Evolutionary conservation across 441 rosid genomes (phyloP).

Genomic region (Iberis amara): DNA sequence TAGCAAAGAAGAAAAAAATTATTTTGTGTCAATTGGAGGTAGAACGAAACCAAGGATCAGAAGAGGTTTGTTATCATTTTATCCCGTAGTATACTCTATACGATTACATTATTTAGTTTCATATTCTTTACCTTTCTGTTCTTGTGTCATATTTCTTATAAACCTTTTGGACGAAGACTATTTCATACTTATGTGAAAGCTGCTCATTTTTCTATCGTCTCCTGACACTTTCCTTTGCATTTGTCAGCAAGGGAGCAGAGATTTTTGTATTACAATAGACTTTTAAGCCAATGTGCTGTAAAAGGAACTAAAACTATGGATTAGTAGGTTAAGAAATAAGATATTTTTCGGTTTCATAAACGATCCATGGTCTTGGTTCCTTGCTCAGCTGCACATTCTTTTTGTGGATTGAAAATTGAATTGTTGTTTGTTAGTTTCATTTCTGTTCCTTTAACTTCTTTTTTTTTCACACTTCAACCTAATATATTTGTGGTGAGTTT

Average conservation of each 20-base stretch:
- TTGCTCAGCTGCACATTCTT: neutral
- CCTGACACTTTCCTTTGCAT: neutral
- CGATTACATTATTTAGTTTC: neutral
- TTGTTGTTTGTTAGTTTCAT: constrained; percentile 2
- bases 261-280: constrained; percentile 6
- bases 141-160: constrained; percentile 12
- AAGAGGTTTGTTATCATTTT: constrained; percentile 49
- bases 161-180: constrained; percentile 1
- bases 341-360: neutral
- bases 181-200: constrained; percentile 1
- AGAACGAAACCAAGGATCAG: constrained; percentile 70
- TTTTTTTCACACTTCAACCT: too few relatives aligned
- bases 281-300: constrained; percentile 4
- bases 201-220: neutral
- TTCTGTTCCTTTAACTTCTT: constrained; percentile 3
- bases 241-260: neutral
- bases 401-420: neutral
- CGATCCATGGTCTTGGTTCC: constrained; percentile 16
- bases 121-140: neutral
- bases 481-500: too few relatives aligned
- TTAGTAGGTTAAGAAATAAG: neutral
- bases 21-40: constrained; percentile 74
- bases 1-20: constrained; percentile 76
- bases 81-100: neutral
- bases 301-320: constrained; percentile 10